Conservation (phyloP, 2,329 filamentous ascomycete genomes). For the Xylaria sp. region DNA sequence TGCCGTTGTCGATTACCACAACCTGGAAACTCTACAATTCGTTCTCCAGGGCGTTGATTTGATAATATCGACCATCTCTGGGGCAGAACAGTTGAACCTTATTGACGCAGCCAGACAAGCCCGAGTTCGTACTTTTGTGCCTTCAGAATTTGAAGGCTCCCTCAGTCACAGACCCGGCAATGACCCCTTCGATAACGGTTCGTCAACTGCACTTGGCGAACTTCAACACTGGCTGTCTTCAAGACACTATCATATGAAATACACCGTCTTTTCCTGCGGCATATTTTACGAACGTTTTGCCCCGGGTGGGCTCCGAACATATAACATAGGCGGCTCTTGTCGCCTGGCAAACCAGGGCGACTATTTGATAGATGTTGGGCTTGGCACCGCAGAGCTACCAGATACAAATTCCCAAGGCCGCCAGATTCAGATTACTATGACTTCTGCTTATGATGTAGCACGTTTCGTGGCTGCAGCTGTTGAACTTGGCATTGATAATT, state of each 20-base stretch:
- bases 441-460: constrained; percentile 74
- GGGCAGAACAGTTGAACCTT: constrained; percentile 72
- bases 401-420: constrained; percentile 61
- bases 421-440: constrained; percentile 70
- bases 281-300: constrained; percentile 80
- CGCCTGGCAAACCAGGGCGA: constrained; percentile 67
- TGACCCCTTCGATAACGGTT: constrained; percentile 71
- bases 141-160: constrained; percentile 78
- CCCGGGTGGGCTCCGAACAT: constrained; percentile 69
- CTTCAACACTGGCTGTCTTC: constrained; percentile 60
- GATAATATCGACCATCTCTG: constrained; percentile 78
- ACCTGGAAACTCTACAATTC: constrained; percentile 67
- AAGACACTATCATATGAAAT: constrained; percentile 65
- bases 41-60: constrained; percentile 77
- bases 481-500: constrained; percentile 67
- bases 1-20: constrained; percentile 73
- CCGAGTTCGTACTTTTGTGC: constrained; percentile 74
- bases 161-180: constrained; percentile 61
- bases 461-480: constrained; percentile 76
- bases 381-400: constrained; percentile 68
- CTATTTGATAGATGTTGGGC: constrained; percentile 72
- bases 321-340: constrained; percentile 67
- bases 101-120: constrained; percentile 75
- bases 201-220: constrained; percentile 61
- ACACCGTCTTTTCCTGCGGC: constrained; percentile 77